These are phyloP conservation scores for Gyromitra esculenta DNA, from an alignment of 2,329 filamentous ascomycete species.

Conservation along the genomic window DNA sequence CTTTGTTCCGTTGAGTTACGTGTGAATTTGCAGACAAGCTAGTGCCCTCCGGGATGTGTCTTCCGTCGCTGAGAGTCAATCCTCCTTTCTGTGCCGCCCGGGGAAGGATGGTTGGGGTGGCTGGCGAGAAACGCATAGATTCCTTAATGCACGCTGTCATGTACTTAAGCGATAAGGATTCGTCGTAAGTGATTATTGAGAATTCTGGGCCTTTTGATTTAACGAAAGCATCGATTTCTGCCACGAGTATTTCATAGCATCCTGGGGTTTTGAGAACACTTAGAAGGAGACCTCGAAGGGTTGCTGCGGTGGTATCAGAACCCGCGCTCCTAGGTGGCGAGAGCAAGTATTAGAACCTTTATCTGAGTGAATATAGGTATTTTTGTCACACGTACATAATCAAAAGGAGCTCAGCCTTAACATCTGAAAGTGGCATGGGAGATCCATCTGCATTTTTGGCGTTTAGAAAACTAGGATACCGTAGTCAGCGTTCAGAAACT, in stretches of 20 bases:
- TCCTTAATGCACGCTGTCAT: slow-evolving; percentile 60
- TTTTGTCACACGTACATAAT: background rate
- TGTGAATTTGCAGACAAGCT: slow-evolving; percentile 65
- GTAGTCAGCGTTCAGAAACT: background rate
- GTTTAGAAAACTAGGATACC: slow-evolving; percentile 59
- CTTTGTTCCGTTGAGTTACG: slow-evolving; percentile 63
- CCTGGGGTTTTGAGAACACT: slow-evolving; percentile 61
- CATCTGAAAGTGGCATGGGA: slow-evolving; percentile 33
- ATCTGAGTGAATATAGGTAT: slow-evolving; percentile 5
- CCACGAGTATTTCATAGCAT: slow-evolving; percentile 64
- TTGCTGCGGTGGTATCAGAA: slow-evolving; percentile 66
- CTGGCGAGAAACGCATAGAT: slow-evolving; percentile 57
- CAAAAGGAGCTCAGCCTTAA: slow-evolving; percentile 27
- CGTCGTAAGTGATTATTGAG: slow-evolving; percentile 35
- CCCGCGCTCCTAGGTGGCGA: slow-evolving; percentile 60
- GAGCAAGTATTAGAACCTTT: slow-evolving; percentile 52
- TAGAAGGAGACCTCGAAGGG: slow-evolving; percentile 64
- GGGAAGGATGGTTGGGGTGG: slow-evolving; percentile 57
- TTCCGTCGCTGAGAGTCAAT: slow-evolving; percentile 58
- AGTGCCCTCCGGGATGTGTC: slow-evolving; percentile 59
- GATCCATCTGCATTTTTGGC: slow-evolving; percentile 58
- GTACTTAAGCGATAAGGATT: slow-evolving; percentile 58
- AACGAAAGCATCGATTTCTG: slow-evolving; percentile 62
- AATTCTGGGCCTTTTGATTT: background rate
- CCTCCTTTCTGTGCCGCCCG: slow-evolving; percentile 57